Conservation (phyloP, 2,329 filamentous ascomycete genomes). For the Sporothrix phasma region DNA sequence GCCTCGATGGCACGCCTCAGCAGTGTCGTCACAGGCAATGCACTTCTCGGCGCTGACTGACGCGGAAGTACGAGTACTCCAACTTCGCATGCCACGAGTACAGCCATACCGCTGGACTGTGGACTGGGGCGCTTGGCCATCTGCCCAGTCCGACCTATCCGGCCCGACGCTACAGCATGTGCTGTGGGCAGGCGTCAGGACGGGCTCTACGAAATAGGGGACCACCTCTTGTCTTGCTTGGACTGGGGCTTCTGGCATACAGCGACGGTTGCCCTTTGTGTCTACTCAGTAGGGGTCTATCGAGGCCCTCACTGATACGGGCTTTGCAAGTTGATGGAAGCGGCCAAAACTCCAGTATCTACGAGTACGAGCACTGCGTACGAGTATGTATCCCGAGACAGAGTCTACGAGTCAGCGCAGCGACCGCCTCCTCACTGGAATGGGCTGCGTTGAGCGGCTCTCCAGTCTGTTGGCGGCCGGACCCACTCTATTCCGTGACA, state of each 20-base stretch:
- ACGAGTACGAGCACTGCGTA: too few species aligned
- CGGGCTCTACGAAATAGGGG: neutral
- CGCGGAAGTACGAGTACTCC: neutral
- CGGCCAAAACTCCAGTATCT: too few species aligned
- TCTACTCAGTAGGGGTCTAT: too few species aligned
- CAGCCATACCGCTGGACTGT: neutral
- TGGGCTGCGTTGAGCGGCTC: neutral
- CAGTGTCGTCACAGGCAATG: neutral
- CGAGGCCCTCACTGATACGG: too few species aligned
- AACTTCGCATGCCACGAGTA: too few species aligned
- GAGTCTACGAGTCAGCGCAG: too few species aligned
- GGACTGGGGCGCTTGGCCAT: neutral
- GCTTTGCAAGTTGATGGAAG: too few species aligned
- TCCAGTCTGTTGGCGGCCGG: neutral
- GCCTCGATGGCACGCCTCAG: neutral
- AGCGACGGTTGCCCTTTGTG: too few species aligned
- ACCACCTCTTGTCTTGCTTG: neutral
- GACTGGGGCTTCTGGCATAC: too few species aligned
- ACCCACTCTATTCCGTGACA: neutral
- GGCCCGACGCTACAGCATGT: neutral
- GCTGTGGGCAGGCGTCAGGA: too few species aligned
- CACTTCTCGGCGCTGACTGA: conserved; percentile 5
- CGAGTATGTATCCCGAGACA: too few species aligned
- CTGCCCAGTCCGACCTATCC: conserved; percentile 1
- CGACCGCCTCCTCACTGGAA: neutral